These are phyloP conservation scores for Triticum dicoccoides DNA, from an alignment of 176 grass and related monocot species.

Conservation along the genomic window DNA sequence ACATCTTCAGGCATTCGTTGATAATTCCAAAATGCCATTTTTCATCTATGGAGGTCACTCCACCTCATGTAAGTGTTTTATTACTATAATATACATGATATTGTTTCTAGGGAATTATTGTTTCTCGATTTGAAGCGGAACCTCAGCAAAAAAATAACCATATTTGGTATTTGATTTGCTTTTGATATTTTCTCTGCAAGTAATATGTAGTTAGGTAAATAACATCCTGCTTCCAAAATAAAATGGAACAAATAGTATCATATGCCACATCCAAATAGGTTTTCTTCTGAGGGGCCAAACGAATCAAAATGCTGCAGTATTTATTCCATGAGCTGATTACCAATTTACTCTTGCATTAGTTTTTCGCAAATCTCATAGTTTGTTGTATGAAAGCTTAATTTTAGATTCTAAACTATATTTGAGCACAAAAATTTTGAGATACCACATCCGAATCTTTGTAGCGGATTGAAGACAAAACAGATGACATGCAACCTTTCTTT, in stretches of 20 bases:
- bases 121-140: background rate
- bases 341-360: background rate
- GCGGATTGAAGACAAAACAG: background rate
- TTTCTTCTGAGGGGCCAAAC: background rate
- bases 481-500: background rate
- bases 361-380: background rate
- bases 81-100: background rate
- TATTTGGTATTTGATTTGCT: background rate
- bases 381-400: background rate
- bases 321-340: background rate
- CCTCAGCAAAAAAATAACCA: background rate
- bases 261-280: background rate
- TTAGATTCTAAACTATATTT: background rate
- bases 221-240: background rate
- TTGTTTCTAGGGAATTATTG: background rate
- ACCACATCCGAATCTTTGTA: too few species aligned
- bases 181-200: background rate
- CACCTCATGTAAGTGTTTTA: constrained; percentile 54
- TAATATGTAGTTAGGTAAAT: background rate
- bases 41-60: constrained; percentile 61
- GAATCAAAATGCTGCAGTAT: background rate
- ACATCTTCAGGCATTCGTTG: constrained; percentile 62
- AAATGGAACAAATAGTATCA: background rate
- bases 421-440: background rate
- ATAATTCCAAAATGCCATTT: constrained; percentile 88